Evolutionary conservation across 148 eudicot genomes (phyloP), one percentile per base, ranked within the genome.

Genomic region (Pouteria glomerata): DNA sequence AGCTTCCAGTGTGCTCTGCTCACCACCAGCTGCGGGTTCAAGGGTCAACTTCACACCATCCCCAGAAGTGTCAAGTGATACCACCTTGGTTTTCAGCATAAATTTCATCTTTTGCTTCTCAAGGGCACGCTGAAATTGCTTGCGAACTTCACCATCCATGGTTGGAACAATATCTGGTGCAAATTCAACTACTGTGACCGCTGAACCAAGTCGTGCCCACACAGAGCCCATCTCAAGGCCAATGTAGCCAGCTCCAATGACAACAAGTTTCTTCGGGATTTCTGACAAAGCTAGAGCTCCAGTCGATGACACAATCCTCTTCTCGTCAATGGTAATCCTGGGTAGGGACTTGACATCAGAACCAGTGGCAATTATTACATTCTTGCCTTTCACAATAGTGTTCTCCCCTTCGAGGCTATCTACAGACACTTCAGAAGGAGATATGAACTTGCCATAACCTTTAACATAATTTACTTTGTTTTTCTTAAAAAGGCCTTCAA

Each of bases 191-290:
- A 94, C 97, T 6, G 87, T 94, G 37, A 94, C 93, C 81, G 89
- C 90, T 6, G 98, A 89, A 52, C 98, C 98, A 13, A 94, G 85
- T 51, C 98, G 95, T 7, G 96, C 91, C 98, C 98, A 93, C 24
- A 93, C 98, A 26, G 98, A 93, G 5, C 98, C 98, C 98, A 93
- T 93, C 81, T 93, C 98, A 34, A 93, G 95, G 58, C 98, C 97
- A 41, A 93, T 93, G 66, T 93, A 93, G 72, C 98, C 98, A 81
- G 95, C 98, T 66, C 98, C 98, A 59, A 94, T 87, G 59, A 94
- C 98, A 10, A 94, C 78, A 16, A 94, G 88, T 65, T 77, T 89
- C 82, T 94, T 91, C 29, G 98, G 98, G 47, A 94, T 74, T 78
- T 94, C 91, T 45, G 87, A 62, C 66, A 94, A 77, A 70, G 96